phyloP scores from a whole-genome alignment of 257 asterid species.

The Scutellaria baicalensis region DNA sequence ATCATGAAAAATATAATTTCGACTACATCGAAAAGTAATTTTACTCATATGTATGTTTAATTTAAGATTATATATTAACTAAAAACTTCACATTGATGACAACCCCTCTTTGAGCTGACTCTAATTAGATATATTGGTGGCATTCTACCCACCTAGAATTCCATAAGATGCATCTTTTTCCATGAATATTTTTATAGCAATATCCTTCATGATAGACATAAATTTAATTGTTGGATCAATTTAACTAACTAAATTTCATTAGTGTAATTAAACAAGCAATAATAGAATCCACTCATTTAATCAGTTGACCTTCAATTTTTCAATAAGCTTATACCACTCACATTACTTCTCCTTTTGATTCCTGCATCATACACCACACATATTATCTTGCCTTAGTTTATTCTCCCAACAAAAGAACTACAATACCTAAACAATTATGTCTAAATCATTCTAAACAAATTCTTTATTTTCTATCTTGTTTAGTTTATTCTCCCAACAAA shows the following conservation, averaged over 20 bases:
- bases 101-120: background rate
- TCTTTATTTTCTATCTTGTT: background rate
- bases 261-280: background rate
- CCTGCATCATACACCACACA: conserved; percentile 8
- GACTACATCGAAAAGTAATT: too few relatives aligned
- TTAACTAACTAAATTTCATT: background rate
- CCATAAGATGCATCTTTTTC: background rate
- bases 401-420: background rate
- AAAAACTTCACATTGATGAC: background rate
- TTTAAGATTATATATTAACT: background rate
- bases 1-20: too few relatives aligned
- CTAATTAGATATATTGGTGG: background rate
- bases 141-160: background rate
- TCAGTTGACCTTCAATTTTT: conserved; percentile 16
- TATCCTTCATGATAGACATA: background rate
- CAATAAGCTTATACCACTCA: background rate
- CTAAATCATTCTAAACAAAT: background rate
- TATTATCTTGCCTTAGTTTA: background rate
- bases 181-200: background rate
- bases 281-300: background rate
- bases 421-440: background rate
- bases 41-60: background rate
- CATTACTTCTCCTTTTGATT: background rate
- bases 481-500: background rate
- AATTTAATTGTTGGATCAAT: background rate